Evolutionary conservation across 2,329 filamentous ascomycete genomes (phyloP).

Genomic region (Diaporthe velutina): DNA sequence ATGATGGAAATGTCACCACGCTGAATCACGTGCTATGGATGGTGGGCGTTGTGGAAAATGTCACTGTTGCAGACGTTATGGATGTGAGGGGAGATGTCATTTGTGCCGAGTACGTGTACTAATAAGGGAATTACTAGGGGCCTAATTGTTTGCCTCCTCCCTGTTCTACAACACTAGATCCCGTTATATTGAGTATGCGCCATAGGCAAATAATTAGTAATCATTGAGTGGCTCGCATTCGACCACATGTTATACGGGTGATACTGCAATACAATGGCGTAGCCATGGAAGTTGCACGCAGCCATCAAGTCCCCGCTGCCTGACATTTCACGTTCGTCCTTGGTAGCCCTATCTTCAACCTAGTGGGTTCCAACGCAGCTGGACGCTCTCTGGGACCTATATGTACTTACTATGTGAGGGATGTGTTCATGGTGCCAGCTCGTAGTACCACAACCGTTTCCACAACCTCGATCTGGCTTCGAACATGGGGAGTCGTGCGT

Average conservation of each 20-base stretch:
- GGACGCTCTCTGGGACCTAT: not conserved
- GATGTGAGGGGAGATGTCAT: conserved; percentile 26
- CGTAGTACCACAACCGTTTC: not conserved
- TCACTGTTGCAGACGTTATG: conserved; percentile 40
- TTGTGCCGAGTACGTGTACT: conserved; percentile 12
- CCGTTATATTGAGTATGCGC: not conserved
- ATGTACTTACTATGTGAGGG: not conserved
- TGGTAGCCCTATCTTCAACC: not conserved
- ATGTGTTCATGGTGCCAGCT: not conserved
- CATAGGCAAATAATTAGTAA: not conserved
- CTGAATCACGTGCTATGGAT: conserved; percentile 39
- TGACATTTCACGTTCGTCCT: not conserved
- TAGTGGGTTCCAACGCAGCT: not conserved
- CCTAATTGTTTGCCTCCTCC: not conserved
- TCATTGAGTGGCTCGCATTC: too few relatives aligned
- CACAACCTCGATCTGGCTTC: not conserved
- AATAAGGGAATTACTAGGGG: not conserved
- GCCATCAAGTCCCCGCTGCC: not conserved
- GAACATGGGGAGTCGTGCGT: not conserved
- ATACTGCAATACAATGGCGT: too few relatives aligned
- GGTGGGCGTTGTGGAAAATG: conserved; percentile 37
- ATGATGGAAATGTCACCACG: conserved; percentile 35
- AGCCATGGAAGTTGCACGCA: not conserved
- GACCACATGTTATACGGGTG: too few relatives aligned
- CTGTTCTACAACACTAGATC: not conserved